phyloP scores from a whole-genome alignment of 139 green algal species.

The Astrephomene gubernaculifera region DNA sequence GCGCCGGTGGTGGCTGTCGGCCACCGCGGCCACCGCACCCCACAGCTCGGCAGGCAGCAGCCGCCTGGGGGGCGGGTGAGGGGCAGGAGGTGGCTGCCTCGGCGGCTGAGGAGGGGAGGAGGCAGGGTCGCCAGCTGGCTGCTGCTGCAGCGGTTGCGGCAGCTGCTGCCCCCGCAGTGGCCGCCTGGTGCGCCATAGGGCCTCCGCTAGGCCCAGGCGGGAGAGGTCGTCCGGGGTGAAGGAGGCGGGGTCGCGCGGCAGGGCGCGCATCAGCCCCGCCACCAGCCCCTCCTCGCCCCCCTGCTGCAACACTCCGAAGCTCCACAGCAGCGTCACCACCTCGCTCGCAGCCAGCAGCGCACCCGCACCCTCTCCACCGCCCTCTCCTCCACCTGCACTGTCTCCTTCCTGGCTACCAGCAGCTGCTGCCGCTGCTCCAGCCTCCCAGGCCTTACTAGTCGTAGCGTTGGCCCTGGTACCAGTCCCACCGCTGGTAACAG shows the following conservation, averaged over 20 bases:
- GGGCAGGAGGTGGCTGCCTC: neutral
- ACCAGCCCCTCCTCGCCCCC: neutral
- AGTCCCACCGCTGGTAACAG: too few relatives aligned
- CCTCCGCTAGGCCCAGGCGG: neutral
- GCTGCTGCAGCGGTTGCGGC: neutral
- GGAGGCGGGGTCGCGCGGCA: slow-evolving; percentile 5
- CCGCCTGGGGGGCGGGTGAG: neutral
- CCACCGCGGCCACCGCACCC: neutral
- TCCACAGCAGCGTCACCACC: slow-evolving; percentile 18
- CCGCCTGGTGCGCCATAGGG: too few relatives aligned
- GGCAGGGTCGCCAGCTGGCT: neutral
- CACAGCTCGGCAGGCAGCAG: neutral
- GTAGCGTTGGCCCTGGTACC: too few relatives aligned
- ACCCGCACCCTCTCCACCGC: neutral
- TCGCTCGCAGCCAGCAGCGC: neutral
- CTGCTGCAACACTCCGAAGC: slow-evolving; percentile 26
- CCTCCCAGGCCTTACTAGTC: too few relatives aligned
- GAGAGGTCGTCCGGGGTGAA: neutral
- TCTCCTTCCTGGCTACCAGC: neutral
- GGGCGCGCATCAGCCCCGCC: neutral
- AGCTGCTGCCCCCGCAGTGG: too few relatives aligned
- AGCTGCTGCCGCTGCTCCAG: neutral
- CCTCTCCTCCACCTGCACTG: neutral
- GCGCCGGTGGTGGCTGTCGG: too few relatives aligned
- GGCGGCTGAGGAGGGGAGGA: neutral